These are phyloP conservation scores for Dillenia turbinata DNA, from an alignment of 164 flowering plant species.

Conservation along the genomic window DNA sequence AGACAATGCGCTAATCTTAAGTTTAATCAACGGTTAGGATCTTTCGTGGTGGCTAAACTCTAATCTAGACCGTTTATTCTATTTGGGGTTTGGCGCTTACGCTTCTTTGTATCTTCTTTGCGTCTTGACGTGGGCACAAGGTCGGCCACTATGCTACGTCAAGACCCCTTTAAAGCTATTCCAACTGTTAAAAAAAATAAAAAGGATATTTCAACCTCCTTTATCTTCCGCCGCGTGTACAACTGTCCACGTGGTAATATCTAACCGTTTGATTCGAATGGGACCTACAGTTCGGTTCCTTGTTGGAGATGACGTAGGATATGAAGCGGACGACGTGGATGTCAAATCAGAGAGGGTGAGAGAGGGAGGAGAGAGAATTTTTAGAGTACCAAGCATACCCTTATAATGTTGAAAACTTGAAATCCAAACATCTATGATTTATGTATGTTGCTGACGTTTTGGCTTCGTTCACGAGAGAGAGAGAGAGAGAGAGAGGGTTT, in stretches of 20 bases:
- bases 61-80: slow-evolving; percentile 24
- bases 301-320: slow-evolving; percentile 9
- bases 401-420: background rate
- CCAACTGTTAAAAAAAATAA: background rate
- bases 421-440: background rate
- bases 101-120: slow-evolving; percentile 62
- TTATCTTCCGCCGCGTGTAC: slow-evolving; percentile 15
- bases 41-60: slow-evolving; percentile 19
- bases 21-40: slow-evolving; percentile 25
- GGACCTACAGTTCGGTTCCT: slow-evolving; percentile 4
- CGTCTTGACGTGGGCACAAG: slow-evolving; percentile 47
- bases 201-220: slow-evolving; percentile 4
- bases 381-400: slow-evolving; percentile 3
- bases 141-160: slow-evolving; percentile 42
- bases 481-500: no score
- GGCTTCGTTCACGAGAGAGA: slow-evolving; percentile 6
- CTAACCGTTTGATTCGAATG: background rate
- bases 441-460: slow-evolving; percentile 6
- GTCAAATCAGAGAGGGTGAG: slow-evolving; percentile 2
- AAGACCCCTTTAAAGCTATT: slow-evolving; percentile 13
- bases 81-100: slow-evolving; percentile 61
- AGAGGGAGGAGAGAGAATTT: background rate
- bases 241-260: slow-evolving; percentile 1
- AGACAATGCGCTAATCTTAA: slow-evolving; percentile 19
- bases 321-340: slow-evolving; percentile 11